Conservation (phyloP, 177 flowering plant genomes). For the Vitis hybrid region DNA sequence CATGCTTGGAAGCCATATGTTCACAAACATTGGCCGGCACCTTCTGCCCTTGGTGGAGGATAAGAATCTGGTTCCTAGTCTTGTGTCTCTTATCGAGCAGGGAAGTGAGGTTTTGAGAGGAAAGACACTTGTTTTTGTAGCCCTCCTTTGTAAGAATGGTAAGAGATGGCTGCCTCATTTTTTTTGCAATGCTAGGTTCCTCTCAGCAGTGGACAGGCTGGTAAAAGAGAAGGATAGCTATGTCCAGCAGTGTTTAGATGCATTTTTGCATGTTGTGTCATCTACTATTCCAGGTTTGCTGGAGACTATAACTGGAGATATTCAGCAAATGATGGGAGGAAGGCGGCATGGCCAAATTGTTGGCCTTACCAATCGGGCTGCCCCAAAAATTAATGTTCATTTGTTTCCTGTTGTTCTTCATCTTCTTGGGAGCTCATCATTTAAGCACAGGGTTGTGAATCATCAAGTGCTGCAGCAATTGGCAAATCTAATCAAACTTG, state of each 20-base stretch:
- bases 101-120: conserved; percentile 86
- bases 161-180: conserved; percentile 75
- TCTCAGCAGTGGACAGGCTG: conserved; percentile 78
- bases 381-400: conserved; percentile 63
- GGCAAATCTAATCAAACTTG: conserved; percentile 66
- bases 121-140: conserved; percentile 76
- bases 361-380: conserved; percentile 50
- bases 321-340: conserved; percentile 84
- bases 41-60: conserved; percentile 73
- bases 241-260: conserved; percentile 66
- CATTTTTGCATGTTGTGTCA: conserved; percentile 64
- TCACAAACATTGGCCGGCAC: conserved; percentile 65
- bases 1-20: conserved; percentile 69
- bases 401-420: conserved; percentile 87
- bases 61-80: conserved; percentile 71
- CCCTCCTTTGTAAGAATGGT: conserved; percentile 78
- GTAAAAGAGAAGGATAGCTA: conserved; percentile 79
- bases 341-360: conserved; percentile 69
- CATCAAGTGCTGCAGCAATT: conserved; percentile 75
- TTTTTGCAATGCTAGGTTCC: conserved; percentile 78
- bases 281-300: conserved; percentile 71
- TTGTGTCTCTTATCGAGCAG: conserved; percentile 82
- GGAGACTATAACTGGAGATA: conserved; percentile 68
- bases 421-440: conserved; percentile 80
- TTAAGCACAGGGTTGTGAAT: conserved; percentile 63